Percentiles rank a stretch among this genome's conserved stretches.
Conservation (phyloP, 225 moss, liverwort and hornwort genomes). For the Polytrichum commune region DNA sequence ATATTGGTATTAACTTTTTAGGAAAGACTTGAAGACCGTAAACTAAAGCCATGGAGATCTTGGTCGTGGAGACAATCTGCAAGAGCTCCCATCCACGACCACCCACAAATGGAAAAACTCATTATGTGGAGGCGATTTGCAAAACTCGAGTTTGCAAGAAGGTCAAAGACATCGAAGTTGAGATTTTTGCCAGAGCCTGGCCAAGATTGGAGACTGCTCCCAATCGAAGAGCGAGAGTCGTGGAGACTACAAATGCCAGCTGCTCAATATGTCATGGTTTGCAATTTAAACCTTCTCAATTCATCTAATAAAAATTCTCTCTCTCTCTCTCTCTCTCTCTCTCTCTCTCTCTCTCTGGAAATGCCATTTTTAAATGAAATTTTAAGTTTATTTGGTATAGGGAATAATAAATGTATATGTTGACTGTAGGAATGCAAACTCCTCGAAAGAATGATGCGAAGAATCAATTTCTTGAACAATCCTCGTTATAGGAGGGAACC, state of each 20-base stretch:
- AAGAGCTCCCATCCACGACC: slow-evolving; percentile 21
- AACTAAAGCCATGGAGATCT: slow-evolving; percentile 36
- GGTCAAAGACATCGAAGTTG: background rate
- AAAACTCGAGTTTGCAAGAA: slow-evolving; percentile 30
- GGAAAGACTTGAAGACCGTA: slow-evolving; percentile 11
- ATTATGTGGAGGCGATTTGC: slow-evolving; percentile 12
- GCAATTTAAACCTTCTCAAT: background rate
- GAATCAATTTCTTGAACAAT: slow-evolving; percentile 46
- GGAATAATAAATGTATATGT: background rate
- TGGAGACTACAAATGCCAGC: slow-evolving; percentile 43
- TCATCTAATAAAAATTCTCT: background rate
- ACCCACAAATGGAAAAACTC: background rate
- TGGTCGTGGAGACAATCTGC: slow-evolving; percentile 38
- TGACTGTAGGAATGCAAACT: slow-evolving; percentile 34
- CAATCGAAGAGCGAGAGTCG: slow-evolving; percentile 20
- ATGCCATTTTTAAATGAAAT: background rate
- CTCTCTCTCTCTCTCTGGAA: background rate
- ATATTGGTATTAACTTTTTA: background rate
- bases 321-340: no score
- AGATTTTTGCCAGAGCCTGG: slow-evolving; percentile 1
- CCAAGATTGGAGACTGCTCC: slow-evolving; percentile 21
- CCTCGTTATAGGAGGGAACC: slow-evolving; percentile 34
- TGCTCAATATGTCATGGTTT: slow-evolving; percentile 26
- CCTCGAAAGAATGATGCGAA: slow-evolving; percentile 41
- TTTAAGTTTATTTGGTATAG: background rate